Conservation (phyloP, 2,329 filamentous ascomycete genomes). For the Meredithiella fracta region DNA sequence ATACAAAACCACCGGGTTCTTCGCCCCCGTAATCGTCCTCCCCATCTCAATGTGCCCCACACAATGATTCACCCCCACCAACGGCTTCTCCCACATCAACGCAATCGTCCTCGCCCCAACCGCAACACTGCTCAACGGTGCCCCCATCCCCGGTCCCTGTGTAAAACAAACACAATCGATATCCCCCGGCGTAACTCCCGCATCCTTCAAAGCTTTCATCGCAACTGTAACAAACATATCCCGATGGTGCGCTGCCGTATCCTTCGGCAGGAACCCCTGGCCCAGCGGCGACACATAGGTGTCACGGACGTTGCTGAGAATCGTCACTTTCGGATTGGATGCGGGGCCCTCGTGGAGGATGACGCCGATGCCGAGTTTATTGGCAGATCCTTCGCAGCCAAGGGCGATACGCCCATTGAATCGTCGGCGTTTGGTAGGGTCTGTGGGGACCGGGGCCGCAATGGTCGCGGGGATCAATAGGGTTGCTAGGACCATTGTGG, state of each 20-base stretch:
- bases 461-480: slow-evolving; percentile 1
- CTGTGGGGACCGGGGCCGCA: background rate
- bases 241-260: slow-evolving; percentile 86
- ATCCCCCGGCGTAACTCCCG: slow-evolving; percentile 43
- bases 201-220: slow-evolving; percentile 58
- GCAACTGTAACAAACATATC: slow-evolving; percentile 69
- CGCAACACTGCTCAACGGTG: slow-evolving; percentile 72
- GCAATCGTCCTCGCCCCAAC: slow-evolving; percentile 67
- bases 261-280: slow-evolving; percentile 88
- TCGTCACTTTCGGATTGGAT: slow-evolving; percentile 34
- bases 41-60: slow-evolving; percentile 99
- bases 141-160: slow-evolving; percentile 90
- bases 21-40: slow-evolving; percentile 72
- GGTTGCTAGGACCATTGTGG: background rate
- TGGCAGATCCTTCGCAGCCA: slow-evolving; percentile 77
- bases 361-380: slow-evolving; percentile 89
- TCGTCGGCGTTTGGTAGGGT: background rate
- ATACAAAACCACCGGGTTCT: slow-evolving; percentile 88
- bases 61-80: slow-evolving; percentile 95
- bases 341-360: slow-evolving; percentile 55
- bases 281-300: slow-evolving; percentile 87
- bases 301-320: slow-evolving; percentile 88
- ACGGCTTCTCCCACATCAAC: slow-evolving; percentile 70
- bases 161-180: slow-evolving; percentile 93
- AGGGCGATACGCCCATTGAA: slow-evolving; percentile 33